Base-by-base conservation (phyloP, 306 rosid genomes). In the Vicia faba region DNA sequence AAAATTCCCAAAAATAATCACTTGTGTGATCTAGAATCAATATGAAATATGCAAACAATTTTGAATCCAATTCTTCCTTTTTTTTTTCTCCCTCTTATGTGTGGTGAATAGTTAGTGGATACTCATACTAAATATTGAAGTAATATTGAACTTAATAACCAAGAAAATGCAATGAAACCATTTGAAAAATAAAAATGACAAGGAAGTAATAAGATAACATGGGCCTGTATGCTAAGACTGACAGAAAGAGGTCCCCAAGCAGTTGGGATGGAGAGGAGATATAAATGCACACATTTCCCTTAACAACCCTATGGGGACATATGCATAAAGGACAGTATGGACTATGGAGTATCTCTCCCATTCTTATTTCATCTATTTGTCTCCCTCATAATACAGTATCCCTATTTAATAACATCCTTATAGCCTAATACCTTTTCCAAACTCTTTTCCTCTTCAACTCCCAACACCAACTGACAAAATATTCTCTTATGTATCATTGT, bases 161-260 rank as follows among this genome's bases (percentile, higher is more conserved):
- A 33, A 33, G 9, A 33, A 33, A 33, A 7, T 2, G 9, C 9
- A 33, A 33, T 7, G 38, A 0, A 33, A 6, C 38, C 38, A 33
- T 33, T 33, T 33, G 9, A 57, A 61, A 39, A 41, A 11, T 23
- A 23, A 36, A 83, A 83, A 78, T 79, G 92, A 75, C 78, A 86
- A 44, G 68, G 72, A 33, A 71, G 78, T 58, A 66, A 74, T 68
- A 70, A 66, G 80, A 82, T 80, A 89, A 87, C 96, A 72, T 87
- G 96, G 93, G 95, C 78, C 61, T 87, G 91, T 74, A 81, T 77
- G 88, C 64, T 66, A 28, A 41, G 84, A 75, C 76, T 66, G 95
- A 80, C 88, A 87, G 87, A 82, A 0, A 64, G 83, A 85, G 89
- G 96, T 33, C 28, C 87, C 95, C 89, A 73, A 66, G 53, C 11